A percentile compares a stretch with the other conserved stretches of the same genome.
phyloP scores from a whole-genome alignment of 1,284 basidiomycete species.

The Microstroma glucosiphilum region DNA sequence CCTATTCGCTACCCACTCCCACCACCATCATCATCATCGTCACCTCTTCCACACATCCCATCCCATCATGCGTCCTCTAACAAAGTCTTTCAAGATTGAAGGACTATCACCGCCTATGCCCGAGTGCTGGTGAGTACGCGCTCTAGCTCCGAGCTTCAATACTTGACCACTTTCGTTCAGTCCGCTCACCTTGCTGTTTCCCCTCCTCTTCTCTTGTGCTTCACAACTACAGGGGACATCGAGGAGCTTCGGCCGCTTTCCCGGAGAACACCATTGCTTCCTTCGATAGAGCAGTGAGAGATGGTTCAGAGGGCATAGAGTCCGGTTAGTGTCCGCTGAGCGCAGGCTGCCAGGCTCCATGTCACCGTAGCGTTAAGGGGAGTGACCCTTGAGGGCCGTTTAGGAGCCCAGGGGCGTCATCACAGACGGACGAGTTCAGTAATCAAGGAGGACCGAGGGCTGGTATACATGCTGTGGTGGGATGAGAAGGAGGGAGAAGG shows the following conservation, averaged over 20 bases:
- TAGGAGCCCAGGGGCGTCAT: too few relatives aligned
- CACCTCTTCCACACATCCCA: not conserved
- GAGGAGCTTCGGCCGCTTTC: constrained; percentile 48
- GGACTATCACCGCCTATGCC: constrained; percentile 29
- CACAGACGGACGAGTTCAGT: too few relatives aligned
- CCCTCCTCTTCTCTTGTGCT: not conserved
- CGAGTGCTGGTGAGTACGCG: constrained; percentile 31
- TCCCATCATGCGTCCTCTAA: constrained; percentile 30
- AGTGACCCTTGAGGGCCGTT: too few relatives aligned
- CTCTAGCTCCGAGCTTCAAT: not conserved
- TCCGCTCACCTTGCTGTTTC: not conserved
- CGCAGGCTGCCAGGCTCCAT: too few relatives aligned
- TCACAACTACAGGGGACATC: constrained; percentile 32
- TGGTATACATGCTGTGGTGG: too few relatives aligned
- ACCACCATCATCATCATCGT: too few relatives aligned
- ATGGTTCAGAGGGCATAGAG: constrained; percentile 49
- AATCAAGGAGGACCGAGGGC: too few relatives aligned
- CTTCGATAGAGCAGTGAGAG: constrained; percentile 45
- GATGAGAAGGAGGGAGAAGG: too few relatives aligned
- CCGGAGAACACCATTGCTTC: constrained; percentile 49
- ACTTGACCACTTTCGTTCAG: not conserved
- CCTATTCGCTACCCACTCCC: too few relatives aligned
- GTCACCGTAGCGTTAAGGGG: too few relatives aligned
- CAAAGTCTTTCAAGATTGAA: constrained; percentile 32
- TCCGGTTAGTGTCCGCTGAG: constrained; percentile 24